phyloP scores from a whole-genome alignment of 164 flowering plant species.

The Aristolochia contorta region DNA sequence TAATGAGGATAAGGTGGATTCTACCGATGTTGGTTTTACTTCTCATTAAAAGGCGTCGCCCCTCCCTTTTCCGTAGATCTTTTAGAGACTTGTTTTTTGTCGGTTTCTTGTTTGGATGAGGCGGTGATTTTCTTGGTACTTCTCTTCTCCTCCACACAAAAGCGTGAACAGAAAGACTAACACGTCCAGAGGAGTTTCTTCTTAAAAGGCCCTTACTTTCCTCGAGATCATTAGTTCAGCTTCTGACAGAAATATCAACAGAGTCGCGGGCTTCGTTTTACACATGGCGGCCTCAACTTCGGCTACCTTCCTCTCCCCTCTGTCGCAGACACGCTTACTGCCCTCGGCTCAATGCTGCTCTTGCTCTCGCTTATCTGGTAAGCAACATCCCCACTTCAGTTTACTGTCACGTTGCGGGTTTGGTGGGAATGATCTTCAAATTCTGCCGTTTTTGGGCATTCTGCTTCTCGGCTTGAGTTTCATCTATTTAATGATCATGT shows the following conservation, averaged over 20 bases:
- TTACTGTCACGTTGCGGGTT: too few relatives aligned
- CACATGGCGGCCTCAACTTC: not conserved
- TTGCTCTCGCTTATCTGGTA: not conserved
- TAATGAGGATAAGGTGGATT: not conserved
- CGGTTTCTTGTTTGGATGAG: not conserved
- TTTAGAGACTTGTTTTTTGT: constrained; percentile 1
- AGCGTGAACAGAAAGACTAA: too few relatives aligned
- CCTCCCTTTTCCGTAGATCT: not conserved
- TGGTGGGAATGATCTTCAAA: too few relatives aligned
- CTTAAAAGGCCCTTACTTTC: too few relatives aligned
- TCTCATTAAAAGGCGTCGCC: not conserved
- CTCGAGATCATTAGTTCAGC: not conserved
- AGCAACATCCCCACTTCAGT: not conserved
- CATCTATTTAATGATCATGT: too few relatives aligned
- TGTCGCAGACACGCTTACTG: not conserved
- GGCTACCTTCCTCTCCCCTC: not conserved
- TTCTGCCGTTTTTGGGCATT: too few relatives aligned
- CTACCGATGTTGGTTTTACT: not conserved
- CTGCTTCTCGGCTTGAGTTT: too few relatives aligned
- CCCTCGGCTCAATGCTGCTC: not conserved
- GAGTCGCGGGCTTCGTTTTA: not conserved
- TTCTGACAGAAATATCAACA: not conserved
- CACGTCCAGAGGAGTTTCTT: too few relatives aligned
- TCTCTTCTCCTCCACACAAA: not conserved
- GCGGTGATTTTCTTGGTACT: not conserved